Base-by-base conservation (phyloP, 164 flowering plant genomes). In the Magnolia changhungtana region DNA sequence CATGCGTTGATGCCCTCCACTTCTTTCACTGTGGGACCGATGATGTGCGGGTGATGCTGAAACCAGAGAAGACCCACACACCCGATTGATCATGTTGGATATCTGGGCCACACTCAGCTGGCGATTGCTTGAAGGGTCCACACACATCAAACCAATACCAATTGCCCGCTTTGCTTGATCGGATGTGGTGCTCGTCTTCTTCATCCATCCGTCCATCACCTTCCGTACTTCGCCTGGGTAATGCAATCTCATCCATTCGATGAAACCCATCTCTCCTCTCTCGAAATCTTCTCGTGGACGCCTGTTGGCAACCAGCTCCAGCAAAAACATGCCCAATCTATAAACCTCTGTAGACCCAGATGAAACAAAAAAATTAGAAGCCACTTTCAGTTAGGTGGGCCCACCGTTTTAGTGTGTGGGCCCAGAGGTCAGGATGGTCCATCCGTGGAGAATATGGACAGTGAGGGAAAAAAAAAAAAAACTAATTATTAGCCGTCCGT, bases 71-170 rank as follows among this genome's bases (percentile, higher is more conserved):
- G 84, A 67, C 18, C 72, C 75, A 68, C 76, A 83, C 18, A 73
- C 29, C 75, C 23, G 72, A 10, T 61, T 59, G 45, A 87, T 76
- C 74, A 81, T 77, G 45, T 78, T 21, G 1, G 45, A 52, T 7
- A 86, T 71, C 66, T 81, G 82, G 63, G 1, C 69, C 81, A 88
- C 71, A 69, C 85, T 80, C 0, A 83, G 87, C 63, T 80, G 87
- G 23, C 67, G 67, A 20, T 74, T 73, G 7, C 50, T 64, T 23
- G 86, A 73, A 23, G 72, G 72, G 72, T 88, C 87, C 1, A 85
- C 83, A 79, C 91, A 90, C 86, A 83, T 75, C 70, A 90, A 71
- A 1, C 85, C 93, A 20, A 90, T 67, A 27, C 78, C 79, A 21
- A 90, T 75, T 16, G 69, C 84, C 27, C 82, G 82, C 50, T 79